Conservation (phyloP, 1,284 basidiomycete species). For the Marasmius oreades region DNA sequence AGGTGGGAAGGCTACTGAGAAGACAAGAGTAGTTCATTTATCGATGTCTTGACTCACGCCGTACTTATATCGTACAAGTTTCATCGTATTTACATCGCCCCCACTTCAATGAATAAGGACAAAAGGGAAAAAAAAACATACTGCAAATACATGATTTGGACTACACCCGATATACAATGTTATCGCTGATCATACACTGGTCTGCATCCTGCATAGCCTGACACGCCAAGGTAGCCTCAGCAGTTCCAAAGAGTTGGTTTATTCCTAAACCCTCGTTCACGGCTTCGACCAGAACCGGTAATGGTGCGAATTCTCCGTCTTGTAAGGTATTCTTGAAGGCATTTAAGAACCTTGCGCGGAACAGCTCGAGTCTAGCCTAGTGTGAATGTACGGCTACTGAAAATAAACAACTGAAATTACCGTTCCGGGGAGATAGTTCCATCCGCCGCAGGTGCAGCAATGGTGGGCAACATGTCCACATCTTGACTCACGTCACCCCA, state of each 20-base stretch:
- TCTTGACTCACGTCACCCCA: conserved; percentile 67
- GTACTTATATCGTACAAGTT: background rate
- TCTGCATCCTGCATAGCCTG: conserved; percentile 79
- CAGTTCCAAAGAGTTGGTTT: conserved; percentile 71
- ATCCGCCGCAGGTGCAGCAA: conserved; percentile 32
- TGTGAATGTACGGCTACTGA: conserved; percentile 3
- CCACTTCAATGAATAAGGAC: no score
- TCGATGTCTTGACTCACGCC: background rate
- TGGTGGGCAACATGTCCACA: conserved; percentile 48
- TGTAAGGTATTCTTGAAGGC: conserved; percentile 67
- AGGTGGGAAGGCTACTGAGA: conserved; percentile 47
- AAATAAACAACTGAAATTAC: conserved; percentile 30
- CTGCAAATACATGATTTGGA: background rate
- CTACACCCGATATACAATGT: conserved; percentile 15
- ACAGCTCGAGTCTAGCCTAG: conserved; percentile 60
- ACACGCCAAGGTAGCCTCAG: conserved; percentile 77
- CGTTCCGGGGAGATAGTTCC: conserved; percentile 51
- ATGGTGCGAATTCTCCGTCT: conserved; percentile 74
- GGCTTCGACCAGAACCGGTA: conserved; percentile 68
- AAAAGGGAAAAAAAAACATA: conserved; percentile 6
- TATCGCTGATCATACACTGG: conserved; percentile 86
- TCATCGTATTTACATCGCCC: no score
- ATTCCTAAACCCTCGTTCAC: conserved; percentile 79
- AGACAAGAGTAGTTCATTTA: conserved; percentile 30
- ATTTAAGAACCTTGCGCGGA: conserved; percentile 71